Conservation (phyloP, 208 protist species). For the Trypanosoma melophagium region DNA sequence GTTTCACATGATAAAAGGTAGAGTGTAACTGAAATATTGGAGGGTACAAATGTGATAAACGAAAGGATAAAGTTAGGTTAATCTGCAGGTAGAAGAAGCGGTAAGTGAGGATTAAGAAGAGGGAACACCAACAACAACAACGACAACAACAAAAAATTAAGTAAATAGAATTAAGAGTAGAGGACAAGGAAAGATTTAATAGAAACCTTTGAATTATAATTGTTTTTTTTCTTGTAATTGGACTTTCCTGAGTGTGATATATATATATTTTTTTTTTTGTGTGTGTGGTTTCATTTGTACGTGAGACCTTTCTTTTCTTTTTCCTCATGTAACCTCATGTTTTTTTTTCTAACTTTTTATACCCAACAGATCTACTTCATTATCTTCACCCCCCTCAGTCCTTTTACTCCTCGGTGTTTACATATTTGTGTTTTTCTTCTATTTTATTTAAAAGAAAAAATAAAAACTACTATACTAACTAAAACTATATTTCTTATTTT, state of each 20-base stretch:
- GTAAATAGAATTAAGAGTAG: neutral
- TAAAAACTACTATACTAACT: neutral
- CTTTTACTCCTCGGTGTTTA: slow-evolving; percentile 7
- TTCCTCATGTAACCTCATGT: slow-evolving; percentile 6
- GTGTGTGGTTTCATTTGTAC: neutral
- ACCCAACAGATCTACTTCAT: neutral
- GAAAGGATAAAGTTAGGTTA: neutral
- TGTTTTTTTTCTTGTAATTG: neutral
- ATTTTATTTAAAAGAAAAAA: neutral
- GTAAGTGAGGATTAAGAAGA: too few relatives aligned
- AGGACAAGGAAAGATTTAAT: neutral
- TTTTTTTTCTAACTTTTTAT: neutral
- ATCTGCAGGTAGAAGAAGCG: too few relatives aligned
- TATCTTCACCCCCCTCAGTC: slow-evolving; percentile 1
- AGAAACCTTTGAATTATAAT: neutral
- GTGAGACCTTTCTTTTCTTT: slow-evolving; percentile 4
- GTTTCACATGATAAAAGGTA: neutral
- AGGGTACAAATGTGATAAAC: too few relatives aligned
- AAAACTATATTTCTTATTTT: slow-evolving; percentile 9
- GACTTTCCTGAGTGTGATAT: neutral
- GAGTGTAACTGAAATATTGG: neutral
- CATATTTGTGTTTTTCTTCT: slow-evolving; percentile 7
- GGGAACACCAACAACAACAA: neutral
- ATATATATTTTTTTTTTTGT: slow-evolving; percentile 23
- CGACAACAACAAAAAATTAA: neutral